Evolutionary conservation across 2,329 filamentous ascomycete species (phyloP).

Genomic region (Phialophora macrospora): DNA sequence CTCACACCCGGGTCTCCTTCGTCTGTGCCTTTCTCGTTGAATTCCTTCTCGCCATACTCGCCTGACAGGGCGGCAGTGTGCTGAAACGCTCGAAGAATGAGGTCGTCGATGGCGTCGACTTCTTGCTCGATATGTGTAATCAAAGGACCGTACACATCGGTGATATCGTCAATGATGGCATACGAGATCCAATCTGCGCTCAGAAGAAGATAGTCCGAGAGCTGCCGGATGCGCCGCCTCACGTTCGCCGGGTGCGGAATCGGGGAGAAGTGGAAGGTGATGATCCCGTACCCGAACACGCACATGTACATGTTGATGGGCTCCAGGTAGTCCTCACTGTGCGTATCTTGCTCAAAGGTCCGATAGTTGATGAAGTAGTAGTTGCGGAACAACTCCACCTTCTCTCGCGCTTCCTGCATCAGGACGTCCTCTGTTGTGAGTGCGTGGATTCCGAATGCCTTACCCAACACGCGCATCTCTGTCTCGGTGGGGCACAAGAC

Average conservation of each 20-base stretch:
- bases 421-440: conserved; percentile 95
- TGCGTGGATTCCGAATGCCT: conserved; percentile 93
- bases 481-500: conserved; percentile 86
- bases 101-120: conserved; percentile 95
- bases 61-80: conserved; percentile 46
- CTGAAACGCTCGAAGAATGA: conserved; percentile 81
- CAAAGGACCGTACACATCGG: conserved; percentile 89
- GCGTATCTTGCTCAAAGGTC: conserved; percentile 92
- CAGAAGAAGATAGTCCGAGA: conserved; percentile 90
- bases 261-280: conserved; percentile 93
- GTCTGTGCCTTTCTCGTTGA: conserved; percentile 51
- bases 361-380: conserved; percentile 99
- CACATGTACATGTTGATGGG: conserved; percentile 98
- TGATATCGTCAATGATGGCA: conserved; percentile 97
- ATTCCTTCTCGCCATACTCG: conserved; percentile 47
- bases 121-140: conserved; percentile 94
- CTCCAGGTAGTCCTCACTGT: conserved; percentile 87
- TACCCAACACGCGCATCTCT: conserved; percentile 93
- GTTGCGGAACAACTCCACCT: conserved; percentile 94
- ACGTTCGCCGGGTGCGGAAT: conserved; percentile 97
- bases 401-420: conserved; percentile 95
- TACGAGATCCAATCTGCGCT: conserved; percentile 98
- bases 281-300: conserved; percentile 91
- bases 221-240: conserved; percentile 85
- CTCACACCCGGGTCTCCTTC: conserved; percentile 50